phyloP scores from a whole-genome alignment of 2,329 filamentous ascomycete species.

The Pochonia chlamydosporia region DNA sequence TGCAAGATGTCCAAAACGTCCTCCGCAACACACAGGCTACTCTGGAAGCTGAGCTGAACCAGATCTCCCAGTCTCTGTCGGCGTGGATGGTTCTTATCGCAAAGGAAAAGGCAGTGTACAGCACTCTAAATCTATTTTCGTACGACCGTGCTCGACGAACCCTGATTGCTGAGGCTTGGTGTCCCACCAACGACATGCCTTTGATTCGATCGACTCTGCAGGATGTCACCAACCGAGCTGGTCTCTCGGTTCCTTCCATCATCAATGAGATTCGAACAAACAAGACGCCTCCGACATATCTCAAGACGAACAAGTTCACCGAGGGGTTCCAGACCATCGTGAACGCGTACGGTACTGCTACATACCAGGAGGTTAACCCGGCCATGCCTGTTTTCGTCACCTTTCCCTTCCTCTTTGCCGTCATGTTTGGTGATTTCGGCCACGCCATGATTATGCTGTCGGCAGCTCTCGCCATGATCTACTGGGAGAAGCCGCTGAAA shows the following conservation, averaged over 20 bases:
- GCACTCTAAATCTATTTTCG: slow-evolving; percentile 91
- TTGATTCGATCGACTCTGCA: slow-evolving; percentile 90
- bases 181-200: slow-evolving; percentile 82
- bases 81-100: slow-evolving; percentile 97
- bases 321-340: slow-evolving; percentile 98
- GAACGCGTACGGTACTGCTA: slow-evolving; percentile 95
- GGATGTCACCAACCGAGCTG: slow-evolving; percentile 93
- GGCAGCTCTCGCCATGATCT: slow-evolving; percentile 86
- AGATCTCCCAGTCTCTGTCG: slow-evolving; percentile 86
- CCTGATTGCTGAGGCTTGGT: slow-evolving; percentile 96
- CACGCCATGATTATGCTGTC: slow-evolving; percentile 86
- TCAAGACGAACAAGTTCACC: slow-evolving; percentile 98
- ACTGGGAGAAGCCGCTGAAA: slow-evolving; percentile 88
- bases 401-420: slow-evolving; percentile 98
- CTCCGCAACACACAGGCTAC: slow-evolving; percentile 92
- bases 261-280: slow-evolving; percentile 97
- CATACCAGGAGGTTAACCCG: slow-evolving; percentile 95
- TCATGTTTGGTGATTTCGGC: slow-evolving; percentile 99
- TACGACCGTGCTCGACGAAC: slow-evolving; percentile 95
- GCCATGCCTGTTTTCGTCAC: slow-evolving; percentile 93
- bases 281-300: slow-evolving; percentile 94
- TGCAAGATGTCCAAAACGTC: slow-evolving; percentile 87
- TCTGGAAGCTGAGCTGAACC: slow-evolving; percentile 84
- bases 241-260: slow-evolving; percentile 94
- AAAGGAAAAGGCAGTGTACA: slow-evolving; percentile 97